Percentiles rank a stretch among this genome's conserved stretches.
phyloP scores from a whole-genome alignment of 495 filamentous ascomycete species.

The Penicillium diatomitis region DNA sequence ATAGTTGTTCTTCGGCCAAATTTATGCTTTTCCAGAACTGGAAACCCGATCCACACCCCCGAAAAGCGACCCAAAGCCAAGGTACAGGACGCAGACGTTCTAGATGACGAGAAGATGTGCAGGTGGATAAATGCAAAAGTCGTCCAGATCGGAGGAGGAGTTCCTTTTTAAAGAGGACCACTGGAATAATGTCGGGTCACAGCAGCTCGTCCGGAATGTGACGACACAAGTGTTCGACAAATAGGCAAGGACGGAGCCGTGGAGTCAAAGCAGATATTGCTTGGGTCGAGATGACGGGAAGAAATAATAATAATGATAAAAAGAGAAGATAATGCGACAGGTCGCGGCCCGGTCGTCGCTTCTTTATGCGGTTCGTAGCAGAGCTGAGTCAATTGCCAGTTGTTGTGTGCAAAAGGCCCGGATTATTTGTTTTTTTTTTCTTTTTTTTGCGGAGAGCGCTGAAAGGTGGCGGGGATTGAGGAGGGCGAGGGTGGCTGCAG shows the following conservation, averaged over 20 bases:
- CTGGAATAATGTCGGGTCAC: slow-evolving; percentile 25
- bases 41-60: slow-evolving; percentile 22
- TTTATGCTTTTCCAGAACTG: slow-evolving; percentile 1
- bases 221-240: slow-evolving; percentile 22
- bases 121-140: slow-evolving; percentile 26
- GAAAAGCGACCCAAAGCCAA: slow-evolving; percentile 3
- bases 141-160: slow-evolving; percentile 33
- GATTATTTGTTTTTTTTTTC: too few species aligned
- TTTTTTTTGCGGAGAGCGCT: too few species aligned
- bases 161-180: slow-evolving; percentile 31
- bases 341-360: slow-evolving; percentile 17
- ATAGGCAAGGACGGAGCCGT: slow-evolving; percentile 5
- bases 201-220: slow-evolving; percentile 38
- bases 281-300: not conserved
- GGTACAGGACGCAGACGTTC: slow-evolving; percentile 7
- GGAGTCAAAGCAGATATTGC: not conserved
- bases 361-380: slow-evolving; percentile 19
- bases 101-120: slow-evolving; percentile 21
- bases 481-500: slow-evolving; percentile 24
- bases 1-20: slow-evolving; percentile 13
- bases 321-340: slow-evolving; percentile 18
- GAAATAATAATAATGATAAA: slow-evolving; percentile 2
- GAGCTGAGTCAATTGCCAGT: not conserved
- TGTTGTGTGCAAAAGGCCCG: too few species aligned
- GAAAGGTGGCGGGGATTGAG: slow-evolving; percentile 2